Evolutionary conservation across 2,329 filamentous ascomycete species (phyloP), one percentile per base, ranked within the genome.

Genomic region (Talaromyces sp.): DNA sequence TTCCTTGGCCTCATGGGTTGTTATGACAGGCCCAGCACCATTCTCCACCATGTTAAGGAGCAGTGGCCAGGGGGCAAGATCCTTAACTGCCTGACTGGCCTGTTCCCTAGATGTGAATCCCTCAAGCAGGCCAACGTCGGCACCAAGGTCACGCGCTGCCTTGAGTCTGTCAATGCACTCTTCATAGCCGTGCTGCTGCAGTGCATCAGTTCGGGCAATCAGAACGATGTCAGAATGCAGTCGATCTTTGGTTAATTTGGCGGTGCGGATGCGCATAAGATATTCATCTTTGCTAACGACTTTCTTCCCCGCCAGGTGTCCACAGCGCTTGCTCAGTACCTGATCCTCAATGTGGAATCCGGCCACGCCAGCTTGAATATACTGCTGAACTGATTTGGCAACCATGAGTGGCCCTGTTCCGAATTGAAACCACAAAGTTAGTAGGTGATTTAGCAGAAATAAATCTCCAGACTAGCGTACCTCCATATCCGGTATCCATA

Each of bases 291-390:
- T 64, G 52, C 73, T 72, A 26, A 77, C 75, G 9, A 78, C 70
- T 41, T 73, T 68, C 63, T 78, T 78, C 41, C 75, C 75, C 2
- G 66, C 70, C 0, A 78, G 70, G 57, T 78, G 75, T 1, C 76
- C 75, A 60, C 76, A 78, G 19, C 75, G 71, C 60, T 78, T 78
- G 17, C 72, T 75, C 62, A 75, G 74, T 8, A 84, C 77, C 67
- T 85, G 81, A 69, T 85, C 83, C 69, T 86, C 83, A 64, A 85
- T 78, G 67, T 85, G 83, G 51, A 85, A 75, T 10, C 76, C 83
- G 1, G 83, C 83, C 2, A 85, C 80, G 26, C 82, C 82, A 3
- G 81, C 76, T 53, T 79, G 78, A 26, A 79, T 78, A 69, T 84
- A 84, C 55, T 79, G 73, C 26, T 76, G 73, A 5, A 81, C 78